Evolutionary conservation across 108 stramenopile species (phyloP).

Genomic region (Stephanodiscus minutulus): DNA sequence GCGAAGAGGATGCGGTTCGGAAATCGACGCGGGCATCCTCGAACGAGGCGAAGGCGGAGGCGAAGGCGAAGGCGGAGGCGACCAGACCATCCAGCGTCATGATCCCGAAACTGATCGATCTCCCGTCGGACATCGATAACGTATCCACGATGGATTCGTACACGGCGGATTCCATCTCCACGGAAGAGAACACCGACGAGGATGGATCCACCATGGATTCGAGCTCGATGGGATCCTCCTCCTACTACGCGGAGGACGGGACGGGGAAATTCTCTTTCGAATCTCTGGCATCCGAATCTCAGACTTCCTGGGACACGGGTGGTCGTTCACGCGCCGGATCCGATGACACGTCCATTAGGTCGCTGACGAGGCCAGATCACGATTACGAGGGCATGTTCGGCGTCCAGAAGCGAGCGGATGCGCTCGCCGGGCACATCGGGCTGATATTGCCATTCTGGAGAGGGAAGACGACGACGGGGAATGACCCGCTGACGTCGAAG

Average conservation of each 20-base stretch:
- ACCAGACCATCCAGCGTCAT: slow-evolving; percentile 7
- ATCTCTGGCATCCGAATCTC: not conserved
- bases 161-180: slow-evolving; percentile 7
- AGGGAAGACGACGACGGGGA: too few species aligned
- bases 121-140: not conserved
- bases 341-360: slow-evolving; percentile 22
- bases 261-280: not conserved
- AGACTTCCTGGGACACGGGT: slow-evolving; percentile 8
- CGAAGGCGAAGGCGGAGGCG: not conserved
- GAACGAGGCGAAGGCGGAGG: not conserved
- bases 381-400: slow-evolving; percentile 2
- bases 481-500: too few species aligned
- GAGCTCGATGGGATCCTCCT: not conserved
- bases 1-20: not conserved
- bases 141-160: slow-evolving; percentile 5
- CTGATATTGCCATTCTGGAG: slow-evolving; percentile 40
- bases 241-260: too few species aligned
- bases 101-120: slow-evolving; percentile 3
- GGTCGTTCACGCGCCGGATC: slow-evolving; percentile 4
- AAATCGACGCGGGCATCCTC: not conserved
- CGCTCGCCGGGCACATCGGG: slow-evolving; percentile 28
- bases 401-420: slow-evolving; percentile 22
- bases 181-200: slow-evolving; percentile 6
- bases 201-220: not conserved
- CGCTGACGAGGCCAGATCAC: slow-evolving; percentile 15